Conservation (phyloP, 2,329 filamentous ascomycete species). For the Raffaelea deltoideospora region DNA sequence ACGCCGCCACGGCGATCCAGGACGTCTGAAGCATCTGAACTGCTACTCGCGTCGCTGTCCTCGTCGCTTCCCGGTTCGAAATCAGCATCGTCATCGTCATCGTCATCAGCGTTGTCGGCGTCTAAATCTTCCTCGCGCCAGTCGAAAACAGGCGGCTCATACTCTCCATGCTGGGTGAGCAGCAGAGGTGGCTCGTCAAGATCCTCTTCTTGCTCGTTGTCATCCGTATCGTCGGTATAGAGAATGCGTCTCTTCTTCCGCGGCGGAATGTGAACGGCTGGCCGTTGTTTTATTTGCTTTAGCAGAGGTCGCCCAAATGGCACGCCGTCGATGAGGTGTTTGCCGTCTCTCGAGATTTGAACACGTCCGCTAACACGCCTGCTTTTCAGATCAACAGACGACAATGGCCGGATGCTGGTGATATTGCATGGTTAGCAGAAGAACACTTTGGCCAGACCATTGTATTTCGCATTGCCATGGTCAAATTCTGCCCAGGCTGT, state of each 20-base stretch:
- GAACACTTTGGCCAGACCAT: too few relatives aligned
- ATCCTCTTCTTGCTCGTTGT: too few relatives aligned
- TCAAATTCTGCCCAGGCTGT: too few relatives aligned
- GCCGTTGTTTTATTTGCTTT: slow-evolving; percentile 42
- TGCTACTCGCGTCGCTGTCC: slow-evolving; percentile 9
- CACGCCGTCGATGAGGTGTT: slow-evolving; percentile 71
- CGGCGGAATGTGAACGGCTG: slow-evolving; percentile 55
- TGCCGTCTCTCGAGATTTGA: slow-evolving; percentile 67
- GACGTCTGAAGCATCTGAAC: too few relatives aligned
- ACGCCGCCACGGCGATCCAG: too few relatives aligned
- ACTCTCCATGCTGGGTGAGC: slow-evolving; percentile 22
- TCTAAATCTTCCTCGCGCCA: slow-evolving; percentile 10
- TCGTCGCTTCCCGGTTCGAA: slow-evolving; percentile 9
- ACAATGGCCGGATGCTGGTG: slow-evolving; percentile 60
- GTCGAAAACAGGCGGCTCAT: slow-evolving; percentile 19
- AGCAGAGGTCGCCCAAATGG: slow-evolving; percentile 66
- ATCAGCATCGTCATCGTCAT: slow-evolving; percentile 16
- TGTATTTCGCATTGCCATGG: too few relatives aligned
- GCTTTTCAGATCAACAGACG: slow-evolving; percentile 57
- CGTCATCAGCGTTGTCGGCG: too few relatives aligned
- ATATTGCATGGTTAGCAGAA: neutral
- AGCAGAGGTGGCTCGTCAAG: too few relatives aligned
- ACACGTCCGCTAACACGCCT: slow-evolving; percentile 61
- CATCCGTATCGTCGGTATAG: too few relatives aligned
- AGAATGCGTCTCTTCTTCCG: slow-evolving; percentile 57